Conservation (phyloP, 306 rosid genomes). For the Cucurbita moschata region DNA sequence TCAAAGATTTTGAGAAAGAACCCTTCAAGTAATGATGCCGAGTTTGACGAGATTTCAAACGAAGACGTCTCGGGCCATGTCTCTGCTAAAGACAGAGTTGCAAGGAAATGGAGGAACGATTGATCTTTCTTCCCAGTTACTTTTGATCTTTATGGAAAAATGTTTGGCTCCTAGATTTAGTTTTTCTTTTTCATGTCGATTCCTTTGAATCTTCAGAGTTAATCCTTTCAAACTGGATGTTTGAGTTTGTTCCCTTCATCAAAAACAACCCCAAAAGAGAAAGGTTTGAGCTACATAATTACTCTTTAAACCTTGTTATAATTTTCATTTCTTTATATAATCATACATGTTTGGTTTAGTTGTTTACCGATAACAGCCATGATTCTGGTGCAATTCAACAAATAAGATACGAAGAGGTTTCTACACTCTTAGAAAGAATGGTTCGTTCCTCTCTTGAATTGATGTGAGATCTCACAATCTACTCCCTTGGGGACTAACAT, state of each 20-base stretch:
- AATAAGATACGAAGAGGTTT: no score
- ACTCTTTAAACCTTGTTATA: background rate
- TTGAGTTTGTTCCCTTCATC: background rate
- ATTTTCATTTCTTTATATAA: background rate
- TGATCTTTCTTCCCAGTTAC: conserved; percentile 17
- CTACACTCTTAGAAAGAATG: no score
- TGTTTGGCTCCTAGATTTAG: background rate
- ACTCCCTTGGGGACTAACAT: no score
- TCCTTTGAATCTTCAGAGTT: background rate
- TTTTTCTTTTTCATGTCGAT: background rate
- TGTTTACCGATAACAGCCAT: background rate
- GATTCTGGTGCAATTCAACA: background rate
- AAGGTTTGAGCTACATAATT: background rate
- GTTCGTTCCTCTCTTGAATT: no score
- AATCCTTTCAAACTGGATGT: background rate
- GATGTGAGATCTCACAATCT: no score
- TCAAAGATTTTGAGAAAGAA: conserved; percentile 34
- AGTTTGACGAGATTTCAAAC: conserved; percentile 20
- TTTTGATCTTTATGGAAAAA: conserved; percentile 6
- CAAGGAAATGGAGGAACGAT: conserved; percentile 63
- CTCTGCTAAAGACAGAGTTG: conserved; percentile 73
- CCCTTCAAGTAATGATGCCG: conserved; percentile 17
- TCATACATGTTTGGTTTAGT: background rate
- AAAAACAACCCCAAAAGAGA: background rate
- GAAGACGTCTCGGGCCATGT: conserved; percentile 26